Base-by-base conservation (phyloP, 2,329 filamentous ascomycete species). In the Fusarium anguioides region DNA sequence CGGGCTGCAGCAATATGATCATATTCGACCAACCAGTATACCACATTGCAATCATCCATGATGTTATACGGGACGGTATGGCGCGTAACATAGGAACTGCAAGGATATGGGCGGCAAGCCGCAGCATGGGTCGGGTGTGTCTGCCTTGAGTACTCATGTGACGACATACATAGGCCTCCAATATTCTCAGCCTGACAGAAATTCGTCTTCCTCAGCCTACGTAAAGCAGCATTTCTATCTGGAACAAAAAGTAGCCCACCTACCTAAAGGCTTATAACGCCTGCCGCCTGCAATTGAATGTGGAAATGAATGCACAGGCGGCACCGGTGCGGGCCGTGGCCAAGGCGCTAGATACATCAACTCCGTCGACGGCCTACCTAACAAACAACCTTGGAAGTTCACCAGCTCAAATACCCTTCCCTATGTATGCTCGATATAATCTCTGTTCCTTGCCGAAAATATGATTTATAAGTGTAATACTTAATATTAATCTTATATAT, bases 291-390 rank as follows among this genome's bases (percentile, higher is more conserved):
- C 27, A 11, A 9, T 29, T 12, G 23, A 15, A 20, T 8, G 46
- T 45, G 31, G 39, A 44, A 54, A 57, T 33, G 17, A 26, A 63
- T 41, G 39, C 33, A 31, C 12, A 11, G 45, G 17, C 52, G 46
- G 37, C 17, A 27, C 41, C 53, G 65, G 61, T 69, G 39, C 66
- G 66, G 62, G 53, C 66, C 66, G 66, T 41, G 54, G 20, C 5
- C 50, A 40, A n/a, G 39, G 57, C 54, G 66, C 66, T 57, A 64
- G 57, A 64, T n/a, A 17, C 20, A 24, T 11, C 23, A n/a, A 35
- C 33, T 57, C 60, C 58, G 58, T 27, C 31, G 23, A 40, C n/a
- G 31, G n/a, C n/a, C n/a, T n/a, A n/a, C n/a, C n/a, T n/a, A n/a
- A n/a, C n/a, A n/a, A n/a, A n/a, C n/a, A n/a, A n/a, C n/a, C n/a